Evolutionary conservation across 805 yeast species (phyloP).

Genomic region (Priceomyces carsonii): DNA sequence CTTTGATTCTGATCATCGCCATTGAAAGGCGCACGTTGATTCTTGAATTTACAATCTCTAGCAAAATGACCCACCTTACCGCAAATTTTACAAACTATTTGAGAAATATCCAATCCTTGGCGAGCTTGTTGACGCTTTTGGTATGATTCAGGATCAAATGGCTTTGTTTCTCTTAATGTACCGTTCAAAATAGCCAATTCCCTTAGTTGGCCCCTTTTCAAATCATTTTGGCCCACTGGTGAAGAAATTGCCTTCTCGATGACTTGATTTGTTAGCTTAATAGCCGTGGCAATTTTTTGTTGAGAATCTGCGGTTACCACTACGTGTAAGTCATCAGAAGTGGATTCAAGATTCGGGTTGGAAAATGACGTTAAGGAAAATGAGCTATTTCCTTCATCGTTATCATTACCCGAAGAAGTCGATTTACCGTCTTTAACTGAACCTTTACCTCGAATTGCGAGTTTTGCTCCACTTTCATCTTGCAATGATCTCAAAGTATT

Average conservation of each 20-base stretch:
- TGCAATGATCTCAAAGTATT: constrained; percentile 81
- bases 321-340: constrained; percentile 81
- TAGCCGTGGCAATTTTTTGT: constrained; percentile 74
- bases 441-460: constrained; percentile 93
- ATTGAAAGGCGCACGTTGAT: background rate
- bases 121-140: constrained; percentile 14
- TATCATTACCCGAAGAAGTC: constrained; percentile 52
- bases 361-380: constrained; percentile 18
- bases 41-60: constrained; percentile 68
- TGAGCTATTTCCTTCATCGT: constrained; percentile 26
- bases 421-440: constrained; percentile 89
- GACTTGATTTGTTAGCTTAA: constrained; percentile 69
- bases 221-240: constrained; percentile 91
- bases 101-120: constrained; percentile 47
- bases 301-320: constrained; percentile 80
- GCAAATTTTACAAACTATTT: constrained; percentile 72
- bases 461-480: constrained; percentile 81
- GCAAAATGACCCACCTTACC: constrained; percentile 86
- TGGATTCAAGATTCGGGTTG: constrained; percentile 21
- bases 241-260: constrained; percentile 81
- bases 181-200: constrained; percentile 95
- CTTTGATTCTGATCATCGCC: background rate
- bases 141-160: constrained; percentile 46
- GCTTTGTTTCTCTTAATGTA: constrained; percentile 78
- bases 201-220: constrained; percentile 85